Base-by-base conservation (phyloP, 164 flowering plant species). In the Nelumbo lutea region DNA sequence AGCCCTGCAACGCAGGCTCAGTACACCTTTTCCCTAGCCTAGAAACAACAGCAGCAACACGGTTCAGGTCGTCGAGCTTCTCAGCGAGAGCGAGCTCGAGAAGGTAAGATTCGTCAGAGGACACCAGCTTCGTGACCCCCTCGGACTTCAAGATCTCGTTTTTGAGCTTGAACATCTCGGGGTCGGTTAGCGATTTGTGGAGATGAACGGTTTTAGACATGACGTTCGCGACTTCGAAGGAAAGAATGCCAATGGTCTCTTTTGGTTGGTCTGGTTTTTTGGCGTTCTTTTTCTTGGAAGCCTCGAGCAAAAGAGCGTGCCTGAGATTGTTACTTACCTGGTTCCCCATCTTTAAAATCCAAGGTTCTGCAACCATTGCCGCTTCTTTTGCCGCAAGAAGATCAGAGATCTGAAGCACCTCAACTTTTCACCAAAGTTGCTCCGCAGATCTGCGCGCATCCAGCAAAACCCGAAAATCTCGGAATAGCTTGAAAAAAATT, bases 171-270 rank as follows among this genome's bases (percentile, higher is more conserved):
- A 38, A 10, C 43, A 95, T 69, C 61, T 90, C 88, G 61, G 88
- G 88, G 64, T 92, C 96, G 47, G 79, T 71, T 59, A 95, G 68
- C 38, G 82, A 86, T 10, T 88, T 83, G 96, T 96, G 92, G 4
- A 90, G 67, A 65, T 88, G 84, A 59, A 87, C 84, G 42, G 88
- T 76, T 77, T 87, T 95, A 10, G 96, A 90, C 90, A 95, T 90
- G 83, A 95, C 74, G 67, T 88, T 83, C 7, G 91, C 86, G 63
- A 88, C 82, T 80, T 95, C 98, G 78, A 90, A 95, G 0, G 96
- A 85, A 68, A 95, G 65, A 3, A 93, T 91, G 45, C 93, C 91
- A 58, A 93, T 76, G 27, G 27, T 27, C 27, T 27, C 27, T 27
- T 27, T 27, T 27, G 27, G 27, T 27, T 27, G 27, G 27, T 27